phyloP scores from a whole-genome alignment of 352 stramenopile species.

The Globisporangium perplexum region DNA sequence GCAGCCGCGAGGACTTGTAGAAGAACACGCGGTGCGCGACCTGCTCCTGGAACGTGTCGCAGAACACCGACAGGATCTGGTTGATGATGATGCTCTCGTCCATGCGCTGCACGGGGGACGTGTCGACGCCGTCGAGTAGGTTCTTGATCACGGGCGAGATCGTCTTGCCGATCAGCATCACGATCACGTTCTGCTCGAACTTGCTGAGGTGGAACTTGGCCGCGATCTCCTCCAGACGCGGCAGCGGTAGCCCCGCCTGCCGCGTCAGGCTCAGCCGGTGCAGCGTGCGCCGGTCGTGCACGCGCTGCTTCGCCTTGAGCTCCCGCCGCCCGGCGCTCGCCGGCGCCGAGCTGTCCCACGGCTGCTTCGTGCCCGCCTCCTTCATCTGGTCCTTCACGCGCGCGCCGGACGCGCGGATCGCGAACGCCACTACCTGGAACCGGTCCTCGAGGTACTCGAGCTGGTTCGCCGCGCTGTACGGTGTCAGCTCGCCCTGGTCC shows the following conservation, averaged over 20 bases:
- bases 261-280: conserved; percentile 59
- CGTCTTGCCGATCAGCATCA: conserved; percentile 88
- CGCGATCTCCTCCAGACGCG: conserved; percentile 70
- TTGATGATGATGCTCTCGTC: conserved; percentile 89
- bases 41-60: conserved; percentile 85
- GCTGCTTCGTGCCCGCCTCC: conserved; percentile 78
- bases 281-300: conserved; percentile 64
- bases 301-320: conserved; percentile 82
- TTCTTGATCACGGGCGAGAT: conserved; percentile 89
- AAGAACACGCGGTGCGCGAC: conserved; percentile 84
- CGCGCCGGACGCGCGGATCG: conserved; percentile 75
- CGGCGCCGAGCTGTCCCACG: conserved; percentile 61
- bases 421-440: conserved; percentile 86
- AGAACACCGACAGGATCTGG: conserved; percentile 85
- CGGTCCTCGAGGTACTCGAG: conserved; percentile 86
- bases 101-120: conserved; percentile 80
- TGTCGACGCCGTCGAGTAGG: conserved; percentile 81
- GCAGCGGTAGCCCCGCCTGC: conserved; percentile 50
- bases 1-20: conserved; percentile 82
- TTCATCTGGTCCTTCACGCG: conserved; percentile 89
- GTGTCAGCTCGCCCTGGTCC: conserved; percentile 57
- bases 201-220: conserved; percentile 79
- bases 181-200: conserved; percentile 88
- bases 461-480: conserved; percentile 81
- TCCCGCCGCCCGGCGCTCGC: conserved; percentile 64